Percentiles rank a stretch among this genome's conserved stretches.
Conservation (phyloP, 257 asterid genomes). For the Solanum verrucosum region DNA sequence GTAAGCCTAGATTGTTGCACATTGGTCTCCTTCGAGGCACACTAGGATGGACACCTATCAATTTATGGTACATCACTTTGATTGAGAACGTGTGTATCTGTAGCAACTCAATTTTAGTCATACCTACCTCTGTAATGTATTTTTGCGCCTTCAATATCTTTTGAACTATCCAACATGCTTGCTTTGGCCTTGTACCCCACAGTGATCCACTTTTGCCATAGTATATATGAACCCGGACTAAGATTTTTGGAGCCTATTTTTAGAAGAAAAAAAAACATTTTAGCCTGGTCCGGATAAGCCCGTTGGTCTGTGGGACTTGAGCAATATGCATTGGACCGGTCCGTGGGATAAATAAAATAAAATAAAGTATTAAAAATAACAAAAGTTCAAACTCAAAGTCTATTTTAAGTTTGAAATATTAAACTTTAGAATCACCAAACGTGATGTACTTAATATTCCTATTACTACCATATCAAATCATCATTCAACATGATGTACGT, state of each 20-base stretch:
- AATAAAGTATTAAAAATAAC: no score
- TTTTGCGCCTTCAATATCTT: neutral
- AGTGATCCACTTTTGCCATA: neutral
- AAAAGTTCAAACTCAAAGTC: neutral
- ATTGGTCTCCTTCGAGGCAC: no score
- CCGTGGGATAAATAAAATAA: neutral
- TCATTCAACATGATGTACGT: neutral
- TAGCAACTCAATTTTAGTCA: neutral
- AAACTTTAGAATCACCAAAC: no score
- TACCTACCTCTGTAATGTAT: neutral
- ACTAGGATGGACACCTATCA: neutral
- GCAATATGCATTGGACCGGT: fast-evolving
- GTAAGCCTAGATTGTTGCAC: no score
- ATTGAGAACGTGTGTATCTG: neutral
- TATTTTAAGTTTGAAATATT: no score
- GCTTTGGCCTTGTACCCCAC: neutral
- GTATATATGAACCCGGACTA: neutral
- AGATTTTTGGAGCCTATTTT: neutral
- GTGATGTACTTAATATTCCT: neutral
- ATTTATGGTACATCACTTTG: neutral
- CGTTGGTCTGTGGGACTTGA: neutral
- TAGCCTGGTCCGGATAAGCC: fast-evolving
- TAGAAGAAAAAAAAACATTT: no score
- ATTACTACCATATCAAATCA: neutral
- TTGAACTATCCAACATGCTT: neutral